A percentile compares a stretch with the other conserved stretches of the same genome.
phyloP scores from a whole-genome alignment of 495 filamentous ascomycete genomes.

The Haplographium delicatum region DNA sequence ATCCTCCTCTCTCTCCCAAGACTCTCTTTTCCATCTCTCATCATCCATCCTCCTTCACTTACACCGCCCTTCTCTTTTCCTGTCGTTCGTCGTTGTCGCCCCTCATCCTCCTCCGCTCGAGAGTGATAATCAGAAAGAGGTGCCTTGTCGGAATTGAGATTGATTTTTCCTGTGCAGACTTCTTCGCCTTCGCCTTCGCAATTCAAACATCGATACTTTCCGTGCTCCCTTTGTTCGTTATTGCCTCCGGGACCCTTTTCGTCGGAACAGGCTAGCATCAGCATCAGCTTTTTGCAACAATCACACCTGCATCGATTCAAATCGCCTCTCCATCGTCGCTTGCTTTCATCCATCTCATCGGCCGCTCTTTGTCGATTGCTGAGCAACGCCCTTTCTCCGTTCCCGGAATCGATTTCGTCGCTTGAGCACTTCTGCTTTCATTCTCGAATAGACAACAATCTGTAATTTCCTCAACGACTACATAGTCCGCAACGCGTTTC shows the following conservation, averaged over 20 bases:
- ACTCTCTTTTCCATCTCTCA: background rate
- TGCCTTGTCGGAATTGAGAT: constrained; percentile 8
- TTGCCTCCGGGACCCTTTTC: constrained; percentile 8
- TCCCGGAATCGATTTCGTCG: background rate
- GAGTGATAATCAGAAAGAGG: constrained; percentile 11
- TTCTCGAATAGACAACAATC: constrained; percentile 9
- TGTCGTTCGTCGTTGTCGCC: constrained; percentile 11
- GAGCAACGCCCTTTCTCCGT: constrained; percentile 19
- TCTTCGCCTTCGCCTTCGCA: constrained; percentile 7
- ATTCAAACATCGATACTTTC: background rate
- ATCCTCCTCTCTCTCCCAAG: constrained; percentile 4
- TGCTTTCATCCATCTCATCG: constrained; percentile 10
- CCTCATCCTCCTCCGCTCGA: constrained; percentile 4
- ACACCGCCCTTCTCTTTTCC: constrained; percentile 23
- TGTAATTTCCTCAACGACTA: constrained; percentile 25
- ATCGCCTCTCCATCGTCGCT: constrained; percentile 38
- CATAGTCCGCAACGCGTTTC: constrained; percentile 22
- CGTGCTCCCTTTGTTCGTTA: background rate
- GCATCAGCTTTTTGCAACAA: too few relatives aligned
- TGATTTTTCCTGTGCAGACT: constrained; percentile 6
- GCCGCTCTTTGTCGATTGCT: constrained; percentile 29
- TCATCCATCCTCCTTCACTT: background rate
- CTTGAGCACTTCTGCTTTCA: constrained; percentile 13
- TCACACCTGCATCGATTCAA: constrained; percentile 27
- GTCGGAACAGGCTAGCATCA: too few relatives aligned